Evolutionary conservation across 305 asterid genomes (phyloP).

Genomic region (Rubia tinctorum): DNA sequence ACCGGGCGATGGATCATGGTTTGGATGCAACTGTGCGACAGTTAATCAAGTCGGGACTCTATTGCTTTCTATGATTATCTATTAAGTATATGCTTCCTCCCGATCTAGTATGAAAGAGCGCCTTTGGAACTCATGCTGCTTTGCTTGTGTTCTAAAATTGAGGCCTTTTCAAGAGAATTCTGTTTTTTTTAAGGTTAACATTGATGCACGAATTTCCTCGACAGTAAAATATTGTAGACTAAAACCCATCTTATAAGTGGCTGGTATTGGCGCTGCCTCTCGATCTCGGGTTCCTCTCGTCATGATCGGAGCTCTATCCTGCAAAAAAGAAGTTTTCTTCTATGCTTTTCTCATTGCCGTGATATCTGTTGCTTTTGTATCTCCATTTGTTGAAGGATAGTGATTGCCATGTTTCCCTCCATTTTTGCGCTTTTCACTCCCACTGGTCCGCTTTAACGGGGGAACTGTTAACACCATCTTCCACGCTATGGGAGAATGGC

Average conservation of each 20-base stretch:
- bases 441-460: not conserved
- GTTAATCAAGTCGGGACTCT: too few species aligned
- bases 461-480: not conserved
- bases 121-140: not conserved
- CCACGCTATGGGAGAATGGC: too few species aligned
- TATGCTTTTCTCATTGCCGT: not conserved
- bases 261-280: not conserved
- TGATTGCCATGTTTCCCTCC: not conserved
- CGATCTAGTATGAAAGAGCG: not conserved
- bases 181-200: not conserved
- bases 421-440: not conserved
- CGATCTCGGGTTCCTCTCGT: not conserved
- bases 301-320: not conserved
- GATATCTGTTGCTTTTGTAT: not conserved
- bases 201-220: too few species aligned
- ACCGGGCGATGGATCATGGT: too few species aligned
- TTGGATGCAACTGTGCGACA: too few species aligned
- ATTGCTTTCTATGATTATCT: not conserved
- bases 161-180: not conserved
- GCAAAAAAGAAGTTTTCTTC: not conserved
- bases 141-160: not conserved
- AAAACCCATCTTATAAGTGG: not conserved
- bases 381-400: not conserved
- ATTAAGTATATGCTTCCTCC: not conserved
- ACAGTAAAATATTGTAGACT: too few species aligned